Base-by-base conservation (phyloP, 331 rosid genomes). In the Dryas integrifolia region DNA sequence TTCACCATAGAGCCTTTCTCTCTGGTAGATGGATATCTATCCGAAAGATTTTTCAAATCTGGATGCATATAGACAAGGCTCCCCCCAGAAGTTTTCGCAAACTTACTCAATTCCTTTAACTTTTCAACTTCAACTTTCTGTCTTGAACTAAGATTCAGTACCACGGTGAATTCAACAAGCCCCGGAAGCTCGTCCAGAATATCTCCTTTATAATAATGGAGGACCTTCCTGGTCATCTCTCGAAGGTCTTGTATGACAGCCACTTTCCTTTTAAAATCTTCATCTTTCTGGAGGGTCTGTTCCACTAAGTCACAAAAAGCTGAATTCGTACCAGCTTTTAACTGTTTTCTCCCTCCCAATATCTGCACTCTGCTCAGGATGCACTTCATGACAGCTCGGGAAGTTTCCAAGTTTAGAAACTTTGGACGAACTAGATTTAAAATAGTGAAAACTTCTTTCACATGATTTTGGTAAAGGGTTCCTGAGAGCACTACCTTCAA, bases 121-220 rank as follows among this genome's bases (percentile, higher is more conserved):
- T 86, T 82, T 46, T 67, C 79, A 68, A 59, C 79, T 83, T 89
- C 96, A 16, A 69, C 79, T 80, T 80, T 86, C 81, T 91, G 96
- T 56, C 64, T 80, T n/a, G 89, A 30, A 45, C 85, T 81, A 49
- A 94, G 91, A 46, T 80, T 89, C 21, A 94, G 85, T 10, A 88
- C 65, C 11, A 94, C 83, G 0, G 96, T 89, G 65, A 85, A 88
- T 76, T 94, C 98, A 15, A 82, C 84, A 5, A 94, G 85, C 41
- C 98, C 97, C 1, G 96, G 98, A 77, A 94, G 97, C 80, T 94
- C 92, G 39, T 94, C 97, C 13, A 91, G 89, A 77, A 88, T 88
- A 82, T 91, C 97, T 40, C 98, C 98, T 83, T 89, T 89, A 51
- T 91, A 94, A 51, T 89, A 91, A 62, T 93, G 98, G n/a, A 93